These are phyloP conservation scores for Aspergillus sp. DNA, from an alignment of 2,329 filamentous ascomycete genomes.

Conservation along the genomic window DNA sequence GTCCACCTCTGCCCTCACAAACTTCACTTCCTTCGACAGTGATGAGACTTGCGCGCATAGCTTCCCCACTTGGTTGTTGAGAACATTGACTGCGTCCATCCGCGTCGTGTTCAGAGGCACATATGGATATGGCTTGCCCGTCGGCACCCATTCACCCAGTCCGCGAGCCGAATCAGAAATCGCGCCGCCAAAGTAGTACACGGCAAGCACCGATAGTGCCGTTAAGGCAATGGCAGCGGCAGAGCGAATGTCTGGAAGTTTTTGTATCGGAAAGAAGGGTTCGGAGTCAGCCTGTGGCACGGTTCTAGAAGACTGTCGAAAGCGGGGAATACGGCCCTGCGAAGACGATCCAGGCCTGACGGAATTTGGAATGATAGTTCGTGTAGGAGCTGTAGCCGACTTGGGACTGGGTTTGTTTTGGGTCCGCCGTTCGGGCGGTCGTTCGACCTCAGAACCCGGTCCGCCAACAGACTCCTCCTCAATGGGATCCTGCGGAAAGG, in stretches of 20 bases:
- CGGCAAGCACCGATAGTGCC: constrained; percentile 6
- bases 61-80: constrained; percentile 18
- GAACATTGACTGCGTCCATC: constrained; percentile 14
- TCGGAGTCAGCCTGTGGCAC: neutral
- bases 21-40: constrained; percentile 19
- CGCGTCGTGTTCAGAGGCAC: constrained; percentile 16
- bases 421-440: neutral
- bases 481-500: constrained; percentile 18
- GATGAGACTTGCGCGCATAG: constrained; percentile 23
- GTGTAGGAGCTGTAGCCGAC: constrained; percentile 11
- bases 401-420: constrained; percentile 3
- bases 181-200: constrained; percentile 7
- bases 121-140: constrained; percentile 3
- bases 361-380: constrained; percentile 16
- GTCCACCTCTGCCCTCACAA: constrained; percentile 15
- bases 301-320: neutral
- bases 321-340: constrained; percentile 4
- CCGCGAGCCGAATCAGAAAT: constrained; percentile 7
- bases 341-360: constrained; percentile 3
- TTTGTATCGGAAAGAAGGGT: neutral
- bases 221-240: constrained; percentile 7
- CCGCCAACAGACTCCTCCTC: constrained; percentile 12
- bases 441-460: neutral
- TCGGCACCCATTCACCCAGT: constrained; percentile 9
- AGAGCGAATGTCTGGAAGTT: constrained; percentile 1